Conservation (phyloP, 805 yeast species). For the Starmerella powellii region DNA sequence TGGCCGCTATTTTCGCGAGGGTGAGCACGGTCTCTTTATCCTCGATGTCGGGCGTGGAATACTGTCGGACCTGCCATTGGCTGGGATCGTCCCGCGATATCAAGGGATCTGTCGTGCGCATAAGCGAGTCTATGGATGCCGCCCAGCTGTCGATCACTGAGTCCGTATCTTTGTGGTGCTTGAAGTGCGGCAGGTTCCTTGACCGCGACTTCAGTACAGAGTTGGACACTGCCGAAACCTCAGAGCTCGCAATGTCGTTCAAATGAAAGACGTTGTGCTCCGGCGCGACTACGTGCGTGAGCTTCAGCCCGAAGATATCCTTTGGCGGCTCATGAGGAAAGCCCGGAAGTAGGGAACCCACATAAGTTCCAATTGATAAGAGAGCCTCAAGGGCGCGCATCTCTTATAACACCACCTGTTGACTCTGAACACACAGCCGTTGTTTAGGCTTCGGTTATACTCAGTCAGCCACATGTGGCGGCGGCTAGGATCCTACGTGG, state of each 20-base stretch:
- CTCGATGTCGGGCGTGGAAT: conserved; percentile 53
- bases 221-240: background rate
- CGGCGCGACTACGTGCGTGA: conserved; percentile 7
- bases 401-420: background rate
- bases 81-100: conserved; percentile 1
- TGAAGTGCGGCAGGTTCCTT: conserved; percentile 11
- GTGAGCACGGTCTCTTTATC: conserved; percentile 64
- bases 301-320: conserved; percentile 1
- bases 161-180: conserved; percentile 1
- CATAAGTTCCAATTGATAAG: background rate
- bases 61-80: conserved; percentile 8
- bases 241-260: background rate
- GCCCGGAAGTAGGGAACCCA: background rate
- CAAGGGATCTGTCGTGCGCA: too few species aligned
- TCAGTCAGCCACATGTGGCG: too few species aligned
- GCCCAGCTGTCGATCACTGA: conserved; percentile 12
- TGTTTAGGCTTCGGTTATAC: too few species aligned
- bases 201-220: background rate
- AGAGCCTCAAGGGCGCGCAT: conserved; percentile 5
- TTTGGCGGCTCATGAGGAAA: background rate
- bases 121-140: background rate
- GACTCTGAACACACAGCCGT: too few species aligned
- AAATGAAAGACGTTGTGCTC: conserved; percentile 5
- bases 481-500: background rate
- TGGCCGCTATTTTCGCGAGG: conserved; percentile 74